Conservation (phyloP, 2,329 filamentous ascomycete species). For the Aschersonia sp. region DNA sequence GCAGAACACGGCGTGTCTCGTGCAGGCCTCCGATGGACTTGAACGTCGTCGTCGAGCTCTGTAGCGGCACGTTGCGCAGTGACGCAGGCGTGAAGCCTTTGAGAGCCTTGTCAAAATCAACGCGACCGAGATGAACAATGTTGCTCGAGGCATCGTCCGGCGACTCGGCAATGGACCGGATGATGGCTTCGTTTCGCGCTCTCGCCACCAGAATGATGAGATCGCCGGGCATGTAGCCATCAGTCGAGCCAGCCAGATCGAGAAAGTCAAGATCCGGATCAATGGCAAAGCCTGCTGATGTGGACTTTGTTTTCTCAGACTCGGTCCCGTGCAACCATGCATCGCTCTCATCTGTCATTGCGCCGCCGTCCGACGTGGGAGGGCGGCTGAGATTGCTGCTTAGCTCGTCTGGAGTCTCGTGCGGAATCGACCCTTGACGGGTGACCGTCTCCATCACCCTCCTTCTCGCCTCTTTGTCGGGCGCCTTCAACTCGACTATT, state of each 20-base stretch:
- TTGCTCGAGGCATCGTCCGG: constrained; percentile 28
- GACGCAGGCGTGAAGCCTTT: constrained; percentile 92
- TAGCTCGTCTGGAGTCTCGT: constrained; percentile 21
- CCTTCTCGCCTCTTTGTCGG: constrained; percentile 78
- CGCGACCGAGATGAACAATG: constrained; percentile 48
- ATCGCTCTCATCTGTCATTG: constrained; percentile 35
- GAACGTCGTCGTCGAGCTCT: constrained; percentile 86
- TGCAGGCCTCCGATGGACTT: constrained; percentile 79
- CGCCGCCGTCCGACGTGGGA: constrained; percentile 39
- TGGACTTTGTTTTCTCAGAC: constrained; percentile 20
- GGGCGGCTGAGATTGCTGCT: constrained; percentile 36
- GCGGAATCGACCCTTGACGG: constrained; percentile 31
- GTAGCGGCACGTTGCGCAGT: constrained; percentile 82
- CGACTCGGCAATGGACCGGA: constrained; percentile 55
- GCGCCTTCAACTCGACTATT: constrained; percentile 77
- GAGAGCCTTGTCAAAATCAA: constrained; percentile 72
- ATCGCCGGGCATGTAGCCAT: constrained; percentile 97
- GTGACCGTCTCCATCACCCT: constrained; percentile 73
- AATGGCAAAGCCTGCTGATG: constrained; percentile 52
- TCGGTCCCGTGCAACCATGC: constrained; percentile 68
- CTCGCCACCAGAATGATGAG: constrained; percentile 72
- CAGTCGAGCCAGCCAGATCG: constrained; percentile 83
- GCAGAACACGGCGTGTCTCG: constrained; percentile 74
- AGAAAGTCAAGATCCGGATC: constrained; percentile 74
- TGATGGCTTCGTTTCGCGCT: constrained; percentile 82